phyloP scores from a whole-genome alignment of 2,329 filamentous ascomycete genomes.

The Fusarium agapanthi region DNA sequence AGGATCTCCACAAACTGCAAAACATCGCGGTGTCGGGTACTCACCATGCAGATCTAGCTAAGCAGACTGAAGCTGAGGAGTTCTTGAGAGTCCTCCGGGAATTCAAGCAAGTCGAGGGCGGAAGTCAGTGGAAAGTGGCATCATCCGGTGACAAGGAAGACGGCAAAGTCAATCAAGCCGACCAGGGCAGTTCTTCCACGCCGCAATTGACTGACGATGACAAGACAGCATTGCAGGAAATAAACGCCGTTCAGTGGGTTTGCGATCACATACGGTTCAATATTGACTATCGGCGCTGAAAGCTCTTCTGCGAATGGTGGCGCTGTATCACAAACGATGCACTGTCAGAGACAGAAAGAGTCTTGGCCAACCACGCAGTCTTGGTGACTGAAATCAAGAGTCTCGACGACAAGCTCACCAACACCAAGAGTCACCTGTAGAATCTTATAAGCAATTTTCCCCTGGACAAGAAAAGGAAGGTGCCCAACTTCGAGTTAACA shows the following conservation, averaged over 20 bases:
- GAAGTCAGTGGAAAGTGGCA: background rate
- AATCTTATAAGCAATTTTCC: background rate
- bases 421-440: background rate
- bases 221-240: background rate
- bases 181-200: rapidly evolving
- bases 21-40: background rate
- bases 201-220: background rate
- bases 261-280: background rate
- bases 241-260: background rate
- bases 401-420: background rate
- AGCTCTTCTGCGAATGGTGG: background rate
- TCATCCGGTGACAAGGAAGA: background rate
- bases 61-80: background rate
- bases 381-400: background rate
- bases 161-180: background rate
- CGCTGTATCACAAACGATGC: background rate
- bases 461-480: rapidly evolving
- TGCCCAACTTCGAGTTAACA: background rate
- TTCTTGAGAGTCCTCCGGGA: rapidly evolving
- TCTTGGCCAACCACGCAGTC: rapidly evolving
- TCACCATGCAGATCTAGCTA: background rate
- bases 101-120: background rate
- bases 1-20: background rate
- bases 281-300: background rate
- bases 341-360: rapidly evolving